These are phyloP conservation scores for Aspergillus viridinutans DNA, from an alignment of 2,329 filamentous ascomycete genomes.

Conservation along the genomic window DNA sequence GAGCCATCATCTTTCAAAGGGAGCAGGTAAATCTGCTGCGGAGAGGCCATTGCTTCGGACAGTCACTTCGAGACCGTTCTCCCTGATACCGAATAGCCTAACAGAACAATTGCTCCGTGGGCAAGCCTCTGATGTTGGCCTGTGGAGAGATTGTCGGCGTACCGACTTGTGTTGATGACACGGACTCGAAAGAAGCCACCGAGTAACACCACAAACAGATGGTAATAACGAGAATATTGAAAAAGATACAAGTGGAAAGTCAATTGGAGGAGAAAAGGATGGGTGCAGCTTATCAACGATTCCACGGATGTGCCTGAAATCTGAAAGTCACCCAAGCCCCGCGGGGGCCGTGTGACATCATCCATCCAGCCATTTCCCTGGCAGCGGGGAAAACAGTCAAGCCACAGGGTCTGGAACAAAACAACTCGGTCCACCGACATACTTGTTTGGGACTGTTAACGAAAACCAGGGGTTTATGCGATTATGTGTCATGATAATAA, in stretches of 20 bases:
- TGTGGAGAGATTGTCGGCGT: not conserved
- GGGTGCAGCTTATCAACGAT: not conserved
- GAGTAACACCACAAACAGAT: not conserved
- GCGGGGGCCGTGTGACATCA: slow-evolving; percentile 19
- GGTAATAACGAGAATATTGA: not conserved
- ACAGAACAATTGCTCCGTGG: not conserved
- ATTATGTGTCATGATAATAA: not conserved
- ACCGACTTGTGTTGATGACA: not conserved
- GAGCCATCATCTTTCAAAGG: slow-evolving; percentile 90
- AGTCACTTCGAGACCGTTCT: not conserved
- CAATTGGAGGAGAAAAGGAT: slow-evolving; percentile 1
- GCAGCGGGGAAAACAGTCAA: not conserved
- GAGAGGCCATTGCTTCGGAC: slow-evolving; percentile 7
- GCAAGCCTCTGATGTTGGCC: not conserved
- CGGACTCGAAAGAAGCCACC: not conserved
- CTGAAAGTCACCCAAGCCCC: slow-evolving; percentile 9
- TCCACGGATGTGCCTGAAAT: slow-evolving; percentile 13
- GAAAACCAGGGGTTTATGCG: not conserved
- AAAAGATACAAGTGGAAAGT: not conserved
- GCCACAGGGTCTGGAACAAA: not conserved
- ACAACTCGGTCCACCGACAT: not conserved
- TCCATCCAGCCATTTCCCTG: slow-evolving; percentile 3
- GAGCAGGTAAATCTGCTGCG: slow-evolving; percentile 73
- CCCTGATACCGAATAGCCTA: not conserved
- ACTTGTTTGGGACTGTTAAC: not conserved